Percentiles rank a stretch among this genome's conserved stretches.
Conservation (phyloP, 2,329 filamentous ascomycete genomes). For the Clonostachys byssicola region DNA sequence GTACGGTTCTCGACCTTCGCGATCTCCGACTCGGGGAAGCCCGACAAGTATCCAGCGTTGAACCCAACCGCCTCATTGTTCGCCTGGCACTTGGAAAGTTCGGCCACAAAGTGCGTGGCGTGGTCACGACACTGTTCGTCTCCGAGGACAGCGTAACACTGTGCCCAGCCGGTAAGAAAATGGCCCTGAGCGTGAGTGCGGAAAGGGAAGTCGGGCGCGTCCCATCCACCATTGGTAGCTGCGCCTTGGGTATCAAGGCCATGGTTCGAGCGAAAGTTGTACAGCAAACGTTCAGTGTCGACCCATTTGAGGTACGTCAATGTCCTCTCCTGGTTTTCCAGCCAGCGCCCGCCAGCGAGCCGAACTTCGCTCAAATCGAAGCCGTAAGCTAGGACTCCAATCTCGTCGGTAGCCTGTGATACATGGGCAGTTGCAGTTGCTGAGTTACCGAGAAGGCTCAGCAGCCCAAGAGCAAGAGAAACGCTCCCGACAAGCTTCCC, state of each 20-base stretch:
- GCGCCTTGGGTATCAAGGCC: slow-evolving; percentile 40
- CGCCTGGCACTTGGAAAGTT: slow-evolving; percentile 43
- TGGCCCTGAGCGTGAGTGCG: slow-evolving; percentile 46
- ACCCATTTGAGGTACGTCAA: slow-evolving; percentile 39
- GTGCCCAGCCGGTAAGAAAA: slow-evolving; percentile 42
- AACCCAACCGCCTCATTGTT: slow-evolving; percentile 42
- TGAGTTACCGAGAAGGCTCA: too few species aligned
- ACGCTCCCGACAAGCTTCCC: too few species aligned
- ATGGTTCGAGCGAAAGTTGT: slow-evolving; percentile 42
- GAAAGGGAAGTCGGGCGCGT: slow-evolving; percentile 49
- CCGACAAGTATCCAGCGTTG: slow-evolving; percentile 39
- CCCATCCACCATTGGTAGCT: slow-evolving; percentile 43
- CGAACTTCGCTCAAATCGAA: slow-evolving; percentile 4
- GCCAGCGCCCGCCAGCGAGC: slow-evolving; percentile 2
- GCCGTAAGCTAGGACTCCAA: not conserved
- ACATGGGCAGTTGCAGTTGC: not conserved
- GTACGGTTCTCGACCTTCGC: slow-evolving; percentile 33
- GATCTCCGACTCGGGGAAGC: slow-evolving; percentile 48
- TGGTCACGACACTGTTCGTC: slow-evolving; percentile 37
- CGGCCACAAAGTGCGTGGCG: slow-evolving; percentile 38
- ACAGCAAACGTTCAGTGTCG: slow-evolving; percentile 39
- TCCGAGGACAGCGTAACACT: slow-evolving; percentile 37
- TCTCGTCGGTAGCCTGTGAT: not conserved
- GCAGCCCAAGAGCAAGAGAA: too few species aligned
- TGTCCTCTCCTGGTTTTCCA: slow-evolving; percentile 32